These are phyloP conservation scores for Prunus salicina DNA, from an alignment of 306 rosid species.

Conservation along the genomic window DNA sequence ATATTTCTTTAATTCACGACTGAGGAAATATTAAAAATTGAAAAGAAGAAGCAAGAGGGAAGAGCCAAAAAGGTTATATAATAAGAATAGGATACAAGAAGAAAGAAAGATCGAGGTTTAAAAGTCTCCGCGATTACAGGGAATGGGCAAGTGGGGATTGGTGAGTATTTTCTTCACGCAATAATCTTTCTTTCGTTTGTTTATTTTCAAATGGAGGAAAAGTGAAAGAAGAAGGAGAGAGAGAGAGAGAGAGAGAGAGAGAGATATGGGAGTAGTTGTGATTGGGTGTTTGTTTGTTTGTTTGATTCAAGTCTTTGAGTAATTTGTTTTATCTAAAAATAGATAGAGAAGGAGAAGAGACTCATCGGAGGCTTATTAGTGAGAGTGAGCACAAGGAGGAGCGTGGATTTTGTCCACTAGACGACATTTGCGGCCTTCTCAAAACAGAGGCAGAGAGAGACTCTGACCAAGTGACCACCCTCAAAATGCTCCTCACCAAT, in stretches of 20 bases:
- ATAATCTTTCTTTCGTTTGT: background rate
- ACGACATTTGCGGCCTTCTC: constrained; percentile 14
- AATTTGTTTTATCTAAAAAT: constrained; percentile 8
- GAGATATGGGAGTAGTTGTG: background rate
- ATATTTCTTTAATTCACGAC: background rate
- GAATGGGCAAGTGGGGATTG: background rate
- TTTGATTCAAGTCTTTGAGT: background rate
- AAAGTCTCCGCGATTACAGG: constrained; percentile 8
- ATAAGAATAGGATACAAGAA: background rate
- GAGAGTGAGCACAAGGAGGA: too few species aligned
- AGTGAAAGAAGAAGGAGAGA: background rate
- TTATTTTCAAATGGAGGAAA: background rate
- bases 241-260: background rate
- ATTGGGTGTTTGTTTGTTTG: constrained; percentile 3
- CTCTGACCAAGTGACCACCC: constrained; percentile 14
- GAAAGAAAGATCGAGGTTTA: background rate
- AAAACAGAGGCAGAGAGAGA: constrained; percentile 3
- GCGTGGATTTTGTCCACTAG: constrained; percentile 5
- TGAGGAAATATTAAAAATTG: background rate
- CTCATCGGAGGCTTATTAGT: background rate
- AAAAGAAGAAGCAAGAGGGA: background rate
- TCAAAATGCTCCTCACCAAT: constrained; percentile 26
- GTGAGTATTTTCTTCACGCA: background rate
- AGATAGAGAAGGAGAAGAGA: background rate
- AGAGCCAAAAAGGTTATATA: background rate